Evolutionary conservation across 495 filamentous ascomycete species (phyloP).

Genomic region (Sporormia fimetaria): DNA sequence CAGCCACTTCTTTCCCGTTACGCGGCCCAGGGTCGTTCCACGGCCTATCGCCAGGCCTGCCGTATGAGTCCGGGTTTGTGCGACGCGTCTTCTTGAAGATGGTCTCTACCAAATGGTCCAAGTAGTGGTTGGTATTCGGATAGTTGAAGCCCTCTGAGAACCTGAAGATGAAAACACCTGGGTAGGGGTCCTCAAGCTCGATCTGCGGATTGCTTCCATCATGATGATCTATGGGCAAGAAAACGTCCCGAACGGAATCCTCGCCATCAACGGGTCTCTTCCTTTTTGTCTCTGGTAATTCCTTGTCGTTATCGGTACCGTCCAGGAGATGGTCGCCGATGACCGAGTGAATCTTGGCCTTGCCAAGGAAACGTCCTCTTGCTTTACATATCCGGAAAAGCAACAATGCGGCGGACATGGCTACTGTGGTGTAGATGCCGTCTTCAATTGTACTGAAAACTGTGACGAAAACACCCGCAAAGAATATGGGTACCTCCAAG

Average conservation of each 20-base stretch:
- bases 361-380: conserved; percentile 75
- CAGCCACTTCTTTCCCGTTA: conserved; percentile 41
- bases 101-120: conserved; percentile 62
- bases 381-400: conserved; percentile 79
- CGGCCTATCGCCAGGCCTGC: conserved; percentile 67
- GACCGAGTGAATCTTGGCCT: conserved; percentile 80
- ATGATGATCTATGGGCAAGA: conserved; percentile 75
- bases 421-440: conserved; percentile 82
- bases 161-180: conserved; percentile 94
- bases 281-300: conserved; percentile 2
- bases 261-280: conserved; percentile 27
- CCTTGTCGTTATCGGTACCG: conserved; percentile 36
- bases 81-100: conserved; percentile 70
- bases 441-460: conserved; percentile 81
- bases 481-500: conserved; percentile 85
- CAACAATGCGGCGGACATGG: conserved; percentile 62
- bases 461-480: conserved; percentile 83
- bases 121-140: conserved; percentile 83
- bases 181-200: conserved; percentile 67
- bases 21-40: conserved; percentile 91
- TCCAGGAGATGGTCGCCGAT: conserved; percentile 73
- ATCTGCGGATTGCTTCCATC: conserved; percentile 89
- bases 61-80: conserved; percentile 55
- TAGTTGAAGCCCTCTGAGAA: conserved; percentile 97
- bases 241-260: conserved; percentile 53